Conservation (phyloP, 768 basidiomycete species). For the Suillus weaverae region DNA sequence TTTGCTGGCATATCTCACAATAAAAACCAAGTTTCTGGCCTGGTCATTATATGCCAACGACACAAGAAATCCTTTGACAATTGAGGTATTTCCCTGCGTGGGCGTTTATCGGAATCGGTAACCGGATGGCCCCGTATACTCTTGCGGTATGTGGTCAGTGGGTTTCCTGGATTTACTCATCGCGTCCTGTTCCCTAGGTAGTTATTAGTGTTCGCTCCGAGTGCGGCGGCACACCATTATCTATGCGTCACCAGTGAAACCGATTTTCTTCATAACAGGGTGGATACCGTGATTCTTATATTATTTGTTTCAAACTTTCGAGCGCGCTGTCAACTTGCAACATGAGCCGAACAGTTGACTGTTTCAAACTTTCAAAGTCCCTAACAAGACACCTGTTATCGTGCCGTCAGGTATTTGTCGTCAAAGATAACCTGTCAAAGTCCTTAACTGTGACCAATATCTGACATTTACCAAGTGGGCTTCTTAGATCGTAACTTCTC, state of each 20-base stretch:
- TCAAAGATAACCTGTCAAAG: background rate
- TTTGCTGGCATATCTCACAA: background rate
- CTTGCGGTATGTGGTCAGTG: background rate
- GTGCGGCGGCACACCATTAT: background rate
- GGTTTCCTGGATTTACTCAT: background rate
- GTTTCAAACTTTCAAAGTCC: background rate
- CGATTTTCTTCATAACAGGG: background rate
- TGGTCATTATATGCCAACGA: too few relatives aligned
- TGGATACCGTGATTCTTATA: background rate
- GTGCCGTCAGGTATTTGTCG: background rate
- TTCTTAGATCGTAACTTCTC: background rate
- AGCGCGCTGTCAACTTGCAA: background rate
- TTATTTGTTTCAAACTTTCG: background rate
- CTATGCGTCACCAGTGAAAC: background rate
- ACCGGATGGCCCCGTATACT: background rate
- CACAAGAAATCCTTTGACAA: background rate
- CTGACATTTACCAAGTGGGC: background rate
- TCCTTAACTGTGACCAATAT: background rate
- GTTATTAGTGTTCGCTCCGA: background rate
- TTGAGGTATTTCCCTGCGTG: background rate
- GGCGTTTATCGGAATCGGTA: too few relatives aligned
- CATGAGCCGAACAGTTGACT: background rate
- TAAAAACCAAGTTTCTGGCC: background rate
- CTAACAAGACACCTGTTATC: background rate
- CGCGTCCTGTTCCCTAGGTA: background rate